Conservation (phyloP, 345 rosid genomes). For the Eucalyptus cloeziana region DNA sequence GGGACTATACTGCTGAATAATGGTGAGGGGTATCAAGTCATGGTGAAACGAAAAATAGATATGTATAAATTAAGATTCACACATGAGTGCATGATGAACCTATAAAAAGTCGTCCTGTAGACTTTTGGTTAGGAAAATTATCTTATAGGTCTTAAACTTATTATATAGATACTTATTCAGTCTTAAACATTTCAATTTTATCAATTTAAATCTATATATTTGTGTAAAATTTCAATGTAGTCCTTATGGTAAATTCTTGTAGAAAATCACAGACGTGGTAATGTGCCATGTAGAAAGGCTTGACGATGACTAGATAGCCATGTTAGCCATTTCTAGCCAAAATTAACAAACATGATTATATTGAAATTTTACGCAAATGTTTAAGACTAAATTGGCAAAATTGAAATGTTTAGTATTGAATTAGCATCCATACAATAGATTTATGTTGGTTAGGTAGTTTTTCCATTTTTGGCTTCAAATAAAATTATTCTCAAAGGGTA, state of each 20-base stretch:
- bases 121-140: background rate
- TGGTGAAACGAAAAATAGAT: no score
- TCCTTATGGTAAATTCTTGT: background rate
- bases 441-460: background rate
- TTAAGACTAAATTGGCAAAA: background rate
- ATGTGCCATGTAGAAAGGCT: background rate
- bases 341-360: rapidly evolving
- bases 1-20: background rate
- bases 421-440: rapidly evolving
- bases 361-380: background rate
- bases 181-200: no score
- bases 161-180: no score
- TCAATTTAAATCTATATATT: background rate
- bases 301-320: background rate
- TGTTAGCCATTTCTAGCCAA: background rate
- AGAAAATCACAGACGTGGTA: background rate
- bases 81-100: no score
- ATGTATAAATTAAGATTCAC: no score
- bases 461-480: background rate
- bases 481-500: background rate
- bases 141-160: background rate
- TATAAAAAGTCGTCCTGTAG: no score
- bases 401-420: background rate
- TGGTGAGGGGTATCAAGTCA: background rate
- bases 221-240: background rate